Evolutionary conservation across 129 eudicot genomes (phyloP).

Genomic region (Erigeron canadensis): DNA sequence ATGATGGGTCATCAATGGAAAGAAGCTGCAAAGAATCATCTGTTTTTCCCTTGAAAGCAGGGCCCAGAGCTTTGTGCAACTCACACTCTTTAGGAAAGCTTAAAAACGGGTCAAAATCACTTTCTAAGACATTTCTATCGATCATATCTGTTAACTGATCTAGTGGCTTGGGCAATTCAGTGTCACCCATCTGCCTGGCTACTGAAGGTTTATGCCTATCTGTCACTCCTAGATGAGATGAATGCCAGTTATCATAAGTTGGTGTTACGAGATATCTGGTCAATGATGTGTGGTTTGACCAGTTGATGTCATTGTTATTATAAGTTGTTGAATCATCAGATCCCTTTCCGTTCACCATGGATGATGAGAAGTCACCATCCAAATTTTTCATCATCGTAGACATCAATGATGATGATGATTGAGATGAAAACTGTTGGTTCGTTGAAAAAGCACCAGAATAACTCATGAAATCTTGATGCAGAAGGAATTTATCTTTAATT

Average conservation of each 20-base stretch:
- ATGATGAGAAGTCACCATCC: conserved; percentile 32
- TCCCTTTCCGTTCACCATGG: conserved; percentile 9
- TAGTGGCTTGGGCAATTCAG: conserved; percentile 26
- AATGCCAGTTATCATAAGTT: conserved; percentile 25
- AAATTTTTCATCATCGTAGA: conserved; percentile 37
- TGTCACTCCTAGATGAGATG: conserved; percentile 11
- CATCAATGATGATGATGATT: conserved; percentile 28
- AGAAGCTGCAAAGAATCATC: conserved; percentile 22
- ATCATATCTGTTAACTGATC: conserved; percentile 25
- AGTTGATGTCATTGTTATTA: conserved; percentile 9
- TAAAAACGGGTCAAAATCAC: conserved; percentile 26
- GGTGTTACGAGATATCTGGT: conserved; percentile 28
- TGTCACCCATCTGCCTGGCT: conserved; percentile 21
- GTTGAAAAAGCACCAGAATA: conserved; percentile 20
- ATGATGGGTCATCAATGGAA: conserved; percentile 24
- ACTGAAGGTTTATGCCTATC: neutral
- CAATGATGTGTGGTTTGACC: conserved; percentile 26
- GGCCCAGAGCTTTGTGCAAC: conserved; percentile 66
- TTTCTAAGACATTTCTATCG: conserved; percentile 23
- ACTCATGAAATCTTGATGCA: conserved; percentile 32
- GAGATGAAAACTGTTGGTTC: conserved; percentile 23
- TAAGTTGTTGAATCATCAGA: conserved; percentile 34
- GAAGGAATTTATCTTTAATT: conserved; percentile 39
- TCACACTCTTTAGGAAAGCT: conserved; percentile 62
- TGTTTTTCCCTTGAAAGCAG: conserved; percentile 30